Evolutionary conservation across 208 protist species (phyloP).

Genomic region (Trypanosomatidae sp.): DNA sequence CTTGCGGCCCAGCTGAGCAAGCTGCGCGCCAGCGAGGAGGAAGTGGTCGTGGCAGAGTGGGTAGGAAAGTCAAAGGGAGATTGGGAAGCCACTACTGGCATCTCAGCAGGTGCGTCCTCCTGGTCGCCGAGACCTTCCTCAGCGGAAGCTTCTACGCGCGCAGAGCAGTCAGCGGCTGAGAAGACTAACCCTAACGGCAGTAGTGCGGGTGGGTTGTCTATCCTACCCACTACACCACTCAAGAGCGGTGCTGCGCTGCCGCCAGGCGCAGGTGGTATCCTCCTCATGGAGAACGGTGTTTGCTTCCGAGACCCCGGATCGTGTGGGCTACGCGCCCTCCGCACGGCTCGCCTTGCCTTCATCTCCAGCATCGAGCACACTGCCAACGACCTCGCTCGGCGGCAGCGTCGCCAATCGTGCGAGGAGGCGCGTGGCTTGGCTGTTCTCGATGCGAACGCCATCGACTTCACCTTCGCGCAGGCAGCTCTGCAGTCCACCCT

Average conservation of each 20-base stretch:
- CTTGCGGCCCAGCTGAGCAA: conserved; percentile 22
- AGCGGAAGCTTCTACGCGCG: neutral
- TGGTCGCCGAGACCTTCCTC: conserved; percentile 5
- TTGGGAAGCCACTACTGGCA: neutral
- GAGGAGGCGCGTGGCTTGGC: conserved; percentile 43
- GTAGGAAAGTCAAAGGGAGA: neutral
- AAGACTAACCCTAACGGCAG: neutral
- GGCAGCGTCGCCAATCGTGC: conserved; percentile 24
- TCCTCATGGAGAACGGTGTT: conserved; percentile 71
- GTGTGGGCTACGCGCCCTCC: conserved; percentile 63
- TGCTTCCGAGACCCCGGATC: conserved; percentile 44
- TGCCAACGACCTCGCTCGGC: conserved; percentile 26
- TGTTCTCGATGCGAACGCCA: conserved; percentile 66
- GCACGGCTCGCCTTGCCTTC: conserved; percentile 64
- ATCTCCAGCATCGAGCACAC: conserved; percentile 46
- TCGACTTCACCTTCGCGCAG: conserved; percentile 73
- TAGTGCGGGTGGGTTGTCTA: neutral
- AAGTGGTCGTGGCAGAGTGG: conserved; percentile 57
- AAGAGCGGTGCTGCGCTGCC: neutral
- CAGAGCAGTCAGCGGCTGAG: conserved; percentile 1
- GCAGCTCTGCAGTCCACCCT: conserved; percentile 54
- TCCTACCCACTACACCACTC: neutral
- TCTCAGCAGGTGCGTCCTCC: neutral
- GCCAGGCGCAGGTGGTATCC: conserved; percentile 7
- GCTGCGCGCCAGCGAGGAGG: conserved; percentile 31